A percentile compares a stretch with the other conserved stretches of the same genome.
Conservation (phyloP, 2,329 filamentous ascomycete species). For the Chrysosporium keratinophilum region DNA sequence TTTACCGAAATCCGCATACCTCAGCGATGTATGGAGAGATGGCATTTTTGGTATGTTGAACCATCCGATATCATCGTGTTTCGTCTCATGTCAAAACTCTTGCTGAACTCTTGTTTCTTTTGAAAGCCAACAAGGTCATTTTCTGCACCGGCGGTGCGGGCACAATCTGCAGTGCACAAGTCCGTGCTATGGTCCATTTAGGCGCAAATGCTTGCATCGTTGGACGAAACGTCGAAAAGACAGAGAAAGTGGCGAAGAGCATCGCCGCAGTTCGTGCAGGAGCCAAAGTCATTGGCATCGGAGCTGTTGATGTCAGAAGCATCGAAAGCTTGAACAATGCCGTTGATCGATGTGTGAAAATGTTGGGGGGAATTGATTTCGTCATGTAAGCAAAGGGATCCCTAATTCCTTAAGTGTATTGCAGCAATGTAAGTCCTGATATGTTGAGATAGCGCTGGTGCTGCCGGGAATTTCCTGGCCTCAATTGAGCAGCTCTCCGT, state of each 20-base stretch:
- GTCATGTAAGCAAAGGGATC: slow-evolving; percentile 60
- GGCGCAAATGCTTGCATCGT: slow-evolving; percentile 92
- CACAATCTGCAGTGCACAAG: slow-evolving; percentile 88
- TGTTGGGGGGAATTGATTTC: slow-evolving; percentile 82
- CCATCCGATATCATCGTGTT: background rate
- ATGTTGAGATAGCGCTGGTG: slow-evolving; percentile 58
- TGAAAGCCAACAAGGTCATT: slow-evolving; percentile 67
- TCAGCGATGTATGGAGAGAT: slow-evolving; percentile 77
- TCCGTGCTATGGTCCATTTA: slow-evolving; percentile 78
- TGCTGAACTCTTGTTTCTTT: background rate
- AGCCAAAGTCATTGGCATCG: slow-evolving; percentile 77
- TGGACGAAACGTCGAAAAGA: slow-evolving; percentile 81
- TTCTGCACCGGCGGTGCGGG: slow-evolving; percentile 94
- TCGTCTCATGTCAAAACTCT: background rate
- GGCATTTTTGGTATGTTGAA: slow-evolving; percentile 63
- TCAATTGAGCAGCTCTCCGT: slow-evolving; percentile 69
- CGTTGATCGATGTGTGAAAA: slow-evolving; percentile 66
- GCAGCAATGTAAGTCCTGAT: slow-evolving; percentile 13
- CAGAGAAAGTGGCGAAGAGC: slow-evolving; percentile 65
- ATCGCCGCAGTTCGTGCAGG: slow-evolving; percentile 70
- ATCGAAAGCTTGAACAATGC: slow-evolving; percentile 59
- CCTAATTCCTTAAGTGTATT: background rate
- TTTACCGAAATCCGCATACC: slow-evolving; percentile 59
- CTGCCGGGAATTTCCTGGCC: slow-evolving; percentile 89
- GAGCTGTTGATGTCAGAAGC: slow-evolving; percentile 62